These are phyloP conservation scores for Polytrichum commune DNA, from an alignment of 225 moss, liverwort and hornwort species.

Conservation along the genomic window DNA sequence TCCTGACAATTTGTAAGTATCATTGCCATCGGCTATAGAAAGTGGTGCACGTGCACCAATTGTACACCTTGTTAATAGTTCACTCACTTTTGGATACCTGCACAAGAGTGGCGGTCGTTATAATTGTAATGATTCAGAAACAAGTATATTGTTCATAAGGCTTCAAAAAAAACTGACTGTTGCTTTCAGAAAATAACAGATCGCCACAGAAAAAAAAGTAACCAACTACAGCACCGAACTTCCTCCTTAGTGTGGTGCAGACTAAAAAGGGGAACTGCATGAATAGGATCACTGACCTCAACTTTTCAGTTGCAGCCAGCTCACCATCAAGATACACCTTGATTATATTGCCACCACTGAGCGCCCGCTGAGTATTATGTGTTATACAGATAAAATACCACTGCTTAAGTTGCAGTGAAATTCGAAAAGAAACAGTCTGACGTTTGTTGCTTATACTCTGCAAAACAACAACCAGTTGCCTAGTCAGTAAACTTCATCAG, in stretches of 20 bases:
- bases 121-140: neutral
- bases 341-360: slow-evolving; percentile 68
- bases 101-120: neutral
- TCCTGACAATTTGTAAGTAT: slow-evolving; percentile 38
- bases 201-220: no score
- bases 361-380: slow-evolving; percentile 73
- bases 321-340: slow-evolving; percentile 74
- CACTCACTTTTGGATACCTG: slow-evolving; percentile 65
- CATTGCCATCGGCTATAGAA: slow-evolving; percentile 45
- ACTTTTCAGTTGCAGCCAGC: slow-evolving; percentile 57
- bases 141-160: neutral
- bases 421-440: slow-evolving; percentile 41
- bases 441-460: slow-evolving; percentile 67
- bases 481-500: slow-evolving; percentile 2
- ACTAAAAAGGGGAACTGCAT: neutral
- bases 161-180: no score
- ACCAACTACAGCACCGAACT: no score
- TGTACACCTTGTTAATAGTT: slow-evolving; percentile 67
- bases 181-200: no score
- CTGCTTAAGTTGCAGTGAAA: slow-evolving; percentile 53
- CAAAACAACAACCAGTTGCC: slow-evolving; percentile 13
- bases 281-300: slow-evolving; percentile 44
- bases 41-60: slow-evolving; percentile 61
- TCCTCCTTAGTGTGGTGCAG: neutral
- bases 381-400: slow-evolving; percentile 77